Percentiles rank a stretch among this genome's conserved stretches.
Conservation (phyloP, 73 alveolate genomes). For the Breviolum minutum region DNA sequence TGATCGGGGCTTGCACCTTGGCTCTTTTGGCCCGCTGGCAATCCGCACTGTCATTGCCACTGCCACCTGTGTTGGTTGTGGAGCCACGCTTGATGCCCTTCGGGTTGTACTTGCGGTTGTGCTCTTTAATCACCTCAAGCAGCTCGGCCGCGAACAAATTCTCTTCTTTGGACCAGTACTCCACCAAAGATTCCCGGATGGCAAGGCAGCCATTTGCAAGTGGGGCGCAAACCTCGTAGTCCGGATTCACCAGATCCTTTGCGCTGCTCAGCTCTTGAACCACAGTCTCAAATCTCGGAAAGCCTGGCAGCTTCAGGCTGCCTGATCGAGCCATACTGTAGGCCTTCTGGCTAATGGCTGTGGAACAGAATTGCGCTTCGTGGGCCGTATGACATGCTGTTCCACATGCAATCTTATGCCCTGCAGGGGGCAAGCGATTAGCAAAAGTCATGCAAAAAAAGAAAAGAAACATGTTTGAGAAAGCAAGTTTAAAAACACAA, state of each 20-base stretch:
- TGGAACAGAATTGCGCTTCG: background rate
- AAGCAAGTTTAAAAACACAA: background rate
- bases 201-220: conserved; percentile 1
- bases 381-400: conserved; percentile 3
- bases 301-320: background rate
- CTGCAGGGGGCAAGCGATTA: background rate
- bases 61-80: background rate
- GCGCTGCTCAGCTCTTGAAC: background rate
- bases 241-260: background rate
- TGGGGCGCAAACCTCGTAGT: background rate
- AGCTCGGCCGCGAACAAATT: background rate
- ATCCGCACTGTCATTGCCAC: background rate
- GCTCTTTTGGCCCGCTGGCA: background rate
- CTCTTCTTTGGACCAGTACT: conserved; percentile 6
- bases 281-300: background rate
- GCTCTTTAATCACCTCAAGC: background rate
- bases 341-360: background rate
- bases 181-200: background rate
- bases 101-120: conserved; percentile 45
- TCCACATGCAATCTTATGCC: background rate
- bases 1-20: background rate
- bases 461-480: background rate
- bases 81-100: conserved; percentile 5
- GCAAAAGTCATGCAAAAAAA: background rate
- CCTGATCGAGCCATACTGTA: background rate